Percentiles rank a stretch among this genome's conserved stretches.
Conservation (phyloP, 176 grass and related monocot species). For the Carex pumila region DNA sequence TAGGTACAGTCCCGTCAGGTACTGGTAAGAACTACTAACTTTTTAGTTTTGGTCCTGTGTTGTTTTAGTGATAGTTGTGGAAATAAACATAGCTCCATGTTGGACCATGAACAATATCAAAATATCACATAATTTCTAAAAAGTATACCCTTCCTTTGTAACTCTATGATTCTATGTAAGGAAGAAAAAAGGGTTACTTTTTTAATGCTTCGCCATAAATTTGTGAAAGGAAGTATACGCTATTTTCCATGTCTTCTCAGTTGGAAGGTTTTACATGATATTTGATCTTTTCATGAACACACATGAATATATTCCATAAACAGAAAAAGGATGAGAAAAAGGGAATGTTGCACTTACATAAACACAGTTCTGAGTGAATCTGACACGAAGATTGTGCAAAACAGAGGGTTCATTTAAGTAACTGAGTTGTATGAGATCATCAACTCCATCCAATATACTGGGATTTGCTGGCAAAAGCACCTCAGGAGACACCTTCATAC, state of each 20-base stretch:
- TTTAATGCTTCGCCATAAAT: background rate
- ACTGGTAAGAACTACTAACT: background rate
- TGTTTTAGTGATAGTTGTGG: background rate
- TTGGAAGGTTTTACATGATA: background rate
- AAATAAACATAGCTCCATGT: background rate
- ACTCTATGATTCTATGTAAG: too few relatives aligned
- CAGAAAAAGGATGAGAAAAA: background rate
- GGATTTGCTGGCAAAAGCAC: constrained; percentile 78
- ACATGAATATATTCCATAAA: background rate
- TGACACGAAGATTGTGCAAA: constrained; percentile 66
- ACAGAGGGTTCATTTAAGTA: constrained; percentile 92
- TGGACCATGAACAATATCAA: background rate
- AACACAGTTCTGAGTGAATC: constrained; percentile 63
- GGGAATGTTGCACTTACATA: constrained; percentile 58
- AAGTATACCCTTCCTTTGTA: background rate
- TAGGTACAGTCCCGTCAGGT: background rate
- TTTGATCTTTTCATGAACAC: background rate
- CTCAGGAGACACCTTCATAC: constrained; percentile 55
- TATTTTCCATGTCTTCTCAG: background rate
- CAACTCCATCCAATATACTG: constrained; percentile 82
- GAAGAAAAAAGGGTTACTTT: background rate
- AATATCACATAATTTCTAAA: background rate
- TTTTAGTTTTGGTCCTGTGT: background rate
- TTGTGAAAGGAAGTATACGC: background rate
- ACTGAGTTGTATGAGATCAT: constrained; percentile 96